Conservation (phyloP, 2,329 filamentous ascomycete species). For the Aspergillus texensis region DNA sequence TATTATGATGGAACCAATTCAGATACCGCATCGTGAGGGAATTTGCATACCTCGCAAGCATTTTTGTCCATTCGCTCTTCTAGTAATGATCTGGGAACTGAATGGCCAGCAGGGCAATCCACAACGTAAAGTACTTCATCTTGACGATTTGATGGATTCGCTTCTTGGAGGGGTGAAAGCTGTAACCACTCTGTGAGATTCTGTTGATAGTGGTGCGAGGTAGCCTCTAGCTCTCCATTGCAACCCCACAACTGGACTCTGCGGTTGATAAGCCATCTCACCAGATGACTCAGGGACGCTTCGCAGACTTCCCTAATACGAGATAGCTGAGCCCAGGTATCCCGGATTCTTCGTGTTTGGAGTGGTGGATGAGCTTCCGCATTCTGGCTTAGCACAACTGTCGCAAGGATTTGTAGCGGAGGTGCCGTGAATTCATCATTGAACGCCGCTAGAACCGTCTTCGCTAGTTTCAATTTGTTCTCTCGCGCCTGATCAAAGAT, state of each 20-base stretch:
- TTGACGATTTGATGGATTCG: background rate
- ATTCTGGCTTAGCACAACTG: slow-evolving; percentile 23
- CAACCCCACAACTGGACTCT: slow-evolving; percentile 31
- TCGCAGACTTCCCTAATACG: slow-evolving; percentile 21
- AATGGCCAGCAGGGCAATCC: slow-evolving; percentile 38
- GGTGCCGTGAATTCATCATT: slow-evolving; percentile 24
- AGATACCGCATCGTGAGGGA: background rate
- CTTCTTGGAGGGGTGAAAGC: slow-evolving; percentile 19
- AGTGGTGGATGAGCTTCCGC: slow-evolving; percentile 20
- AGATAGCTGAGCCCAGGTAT: slow-evolving; percentile 21
- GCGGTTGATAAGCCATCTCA: slow-evolving; percentile 30
- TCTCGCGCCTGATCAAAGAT: slow-evolving; percentile 22
- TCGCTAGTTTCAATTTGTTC: slow-evolving; percentile 21
- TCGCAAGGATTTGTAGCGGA: slow-evolving; percentile 24
- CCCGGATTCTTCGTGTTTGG: slow-evolving; percentile 24
- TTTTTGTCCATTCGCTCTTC: slow-evolving; percentile 38
- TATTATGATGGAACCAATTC: background rate
- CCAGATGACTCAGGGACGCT: slow-evolving; percentile 19
- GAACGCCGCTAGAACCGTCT: slow-evolving; percentile 26
- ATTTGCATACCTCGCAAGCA: slow-evolving; percentile 31
- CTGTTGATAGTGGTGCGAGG: slow-evolving; percentile 28
- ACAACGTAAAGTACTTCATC: slow-evolving; percentile 32
- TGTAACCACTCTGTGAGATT: slow-evolving; percentile 36
- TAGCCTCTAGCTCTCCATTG: slow-evolving; percentile 28
- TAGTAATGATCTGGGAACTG: slow-evolving; percentile 31